These are phyloP conservation scores for Penicillium nordicum DNA, from an alignment of 2,329 filamentous ascomycete species.

Conservation along the genomic window DNA sequence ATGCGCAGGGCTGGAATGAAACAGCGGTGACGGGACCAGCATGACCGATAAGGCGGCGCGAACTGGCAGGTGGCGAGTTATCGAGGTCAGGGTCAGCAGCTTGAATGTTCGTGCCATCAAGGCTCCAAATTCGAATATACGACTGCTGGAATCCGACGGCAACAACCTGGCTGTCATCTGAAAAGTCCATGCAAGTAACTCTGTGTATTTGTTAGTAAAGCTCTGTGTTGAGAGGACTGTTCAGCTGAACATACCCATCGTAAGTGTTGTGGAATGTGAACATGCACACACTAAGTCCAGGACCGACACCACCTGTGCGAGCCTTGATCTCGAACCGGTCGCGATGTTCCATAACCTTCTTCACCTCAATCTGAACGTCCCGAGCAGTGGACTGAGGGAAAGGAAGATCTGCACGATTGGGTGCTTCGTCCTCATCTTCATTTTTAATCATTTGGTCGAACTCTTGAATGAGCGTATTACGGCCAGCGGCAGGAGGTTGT, in stretches of 20 bases:
- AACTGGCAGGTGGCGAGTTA: slow-evolving; percentile 64
- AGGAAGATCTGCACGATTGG: slow-evolving; percentile 73
- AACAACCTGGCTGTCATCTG: slow-evolving; percentile 80
- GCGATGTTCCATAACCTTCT: slow-evolving; percentile 87
- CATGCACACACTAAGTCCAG: slow-evolving; percentile 87
- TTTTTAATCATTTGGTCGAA: slow-evolving; percentile 86
- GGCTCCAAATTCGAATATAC: slow-evolving; percentile 90
- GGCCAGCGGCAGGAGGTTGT: slow-evolving; percentile 67
- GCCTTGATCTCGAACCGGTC: slow-evolving; percentile 87
- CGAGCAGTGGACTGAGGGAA: slow-evolving; percentile 82
- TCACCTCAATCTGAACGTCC: slow-evolving; percentile 91
- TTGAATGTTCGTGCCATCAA: slow-evolving; percentile 77
- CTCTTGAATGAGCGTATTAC: slow-evolving; percentile 74
- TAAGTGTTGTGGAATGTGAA: slow-evolving; percentile 98
- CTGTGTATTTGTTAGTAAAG: slow-evolving; percentile 46
- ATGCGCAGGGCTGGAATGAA: slow-evolving; percentile 74
- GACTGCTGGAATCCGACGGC: slow-evolving; percentile 90
- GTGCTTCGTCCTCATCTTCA: slow-evolving; percentile 82
- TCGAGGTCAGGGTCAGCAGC: slow-evolving; percentile 61
- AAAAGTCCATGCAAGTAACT: slow-evolving; percentile 92
- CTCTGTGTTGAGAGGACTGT: not conserved
- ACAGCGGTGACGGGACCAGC: slow-evolving; percentile 85
- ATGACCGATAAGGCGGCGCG: slow-evolving; percentile 77
- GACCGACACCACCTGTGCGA: slow-evolving; percentile 76
- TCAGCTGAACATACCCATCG: slow-evolving; percentile 62